These are phyloP conservation scores for Fusarium falciforme DNA, from an alignment of 2,329 filamentous ascomycete genomes.

Conservation along the genomic window DNA sequence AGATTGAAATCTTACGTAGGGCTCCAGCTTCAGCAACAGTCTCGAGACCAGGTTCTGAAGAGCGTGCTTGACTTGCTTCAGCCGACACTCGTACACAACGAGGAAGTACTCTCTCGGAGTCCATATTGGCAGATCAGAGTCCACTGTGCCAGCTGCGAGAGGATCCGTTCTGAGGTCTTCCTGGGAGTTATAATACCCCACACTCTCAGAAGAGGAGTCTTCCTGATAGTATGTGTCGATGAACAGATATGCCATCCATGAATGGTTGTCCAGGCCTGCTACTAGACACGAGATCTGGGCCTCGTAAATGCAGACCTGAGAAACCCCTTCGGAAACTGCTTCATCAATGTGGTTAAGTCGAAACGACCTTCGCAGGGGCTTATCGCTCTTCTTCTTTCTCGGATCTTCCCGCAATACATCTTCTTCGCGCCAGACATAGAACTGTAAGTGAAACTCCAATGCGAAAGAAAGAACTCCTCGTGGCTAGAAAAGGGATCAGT, in stretches of 20 bases:
- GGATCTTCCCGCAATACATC: too few species aligned
- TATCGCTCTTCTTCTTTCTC: neutral
- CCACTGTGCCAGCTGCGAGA: rapidly evolving
- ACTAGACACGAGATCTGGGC: neutral
- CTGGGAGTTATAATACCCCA: neutral
- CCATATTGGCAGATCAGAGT: neutral
- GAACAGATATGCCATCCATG: slow-evolving; percentile 1
- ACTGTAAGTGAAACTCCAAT: too few species aligned
- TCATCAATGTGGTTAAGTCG: neutral
- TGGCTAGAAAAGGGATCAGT: too few species aligned
- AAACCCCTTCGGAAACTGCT: rapidly evolving
- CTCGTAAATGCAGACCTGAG: neutral
- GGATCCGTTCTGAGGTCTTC: neutral
- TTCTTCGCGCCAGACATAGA: too few species aligned
- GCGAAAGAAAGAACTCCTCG: too few species aligned
- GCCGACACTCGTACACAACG: neutral
- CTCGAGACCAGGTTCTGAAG: neutral
- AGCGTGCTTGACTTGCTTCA: slow-evolving; percentile 2
- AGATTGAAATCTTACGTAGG: too few species aligned
- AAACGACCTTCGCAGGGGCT: neutral
- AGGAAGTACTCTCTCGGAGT: slow-evolving; percentile 6
- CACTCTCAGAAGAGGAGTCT: neutral
- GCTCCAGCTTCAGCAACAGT: too few species aligned
- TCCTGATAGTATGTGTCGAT: neutral
- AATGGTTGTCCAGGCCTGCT: neutral